phyloP scores from a whole-genome alignment of 202 grass and related monocot species.

The Saccharum hybrid region DNA sequence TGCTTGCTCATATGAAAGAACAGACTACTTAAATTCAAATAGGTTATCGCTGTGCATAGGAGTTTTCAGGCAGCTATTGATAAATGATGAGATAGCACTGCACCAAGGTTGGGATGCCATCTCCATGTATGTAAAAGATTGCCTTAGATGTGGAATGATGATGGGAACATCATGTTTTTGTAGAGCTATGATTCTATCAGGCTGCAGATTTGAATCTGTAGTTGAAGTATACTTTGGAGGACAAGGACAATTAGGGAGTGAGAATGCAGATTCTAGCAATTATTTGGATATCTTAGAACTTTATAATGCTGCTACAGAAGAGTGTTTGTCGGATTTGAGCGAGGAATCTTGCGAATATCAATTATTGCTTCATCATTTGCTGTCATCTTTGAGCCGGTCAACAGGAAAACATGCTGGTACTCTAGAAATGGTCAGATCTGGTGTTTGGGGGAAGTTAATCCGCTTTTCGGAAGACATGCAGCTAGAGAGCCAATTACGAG shows the following conservation, averaged over 20 bases:
- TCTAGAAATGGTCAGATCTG: conserved; percentile 73
- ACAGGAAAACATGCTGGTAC: conserved; percentile 53
- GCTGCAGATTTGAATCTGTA: conserved; percentile 70
- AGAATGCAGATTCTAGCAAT: conserved; percentile 43
- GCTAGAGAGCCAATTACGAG: conserved; percentile 65
- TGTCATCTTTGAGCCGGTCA: conserved; percentile 74
- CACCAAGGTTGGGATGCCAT: conserved; percentile 82
- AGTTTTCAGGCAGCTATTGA: conserved; percentile 65
- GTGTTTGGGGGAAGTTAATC: conserved; percentile 76
- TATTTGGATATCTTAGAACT: conserved; percentile 67
- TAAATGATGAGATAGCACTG: conserved; percentile 69
- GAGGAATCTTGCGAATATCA: conserved; percentile 47
- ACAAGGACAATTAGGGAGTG: conserved; percentile 46
- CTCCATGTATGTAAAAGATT: conserved; percentile 64
- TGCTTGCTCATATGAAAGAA: conserved; percentile 47
- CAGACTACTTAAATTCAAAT: conserved; percentile 45
- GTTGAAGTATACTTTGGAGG: conserved; percentile 65
- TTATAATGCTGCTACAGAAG: conserved; percentile 56
- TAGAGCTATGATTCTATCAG: conserved; percentile 84
- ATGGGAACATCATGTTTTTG: conserved; percentile 64
- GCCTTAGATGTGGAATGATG: conserved; percentile 56
- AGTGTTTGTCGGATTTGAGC: conserved; percentile 59
- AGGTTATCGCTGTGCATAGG: conserved; percentile 65
- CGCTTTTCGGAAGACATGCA: conserved; percentile 83
- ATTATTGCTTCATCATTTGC: conserved; percentile 63